A percentile compares a stretch with the other conserved stretches of the same genome.
phyloP scores from a whole-genome alignment of 2,329 filamentous ascomycete genomes.

The Colletotrichum cuscutae region DNA sequence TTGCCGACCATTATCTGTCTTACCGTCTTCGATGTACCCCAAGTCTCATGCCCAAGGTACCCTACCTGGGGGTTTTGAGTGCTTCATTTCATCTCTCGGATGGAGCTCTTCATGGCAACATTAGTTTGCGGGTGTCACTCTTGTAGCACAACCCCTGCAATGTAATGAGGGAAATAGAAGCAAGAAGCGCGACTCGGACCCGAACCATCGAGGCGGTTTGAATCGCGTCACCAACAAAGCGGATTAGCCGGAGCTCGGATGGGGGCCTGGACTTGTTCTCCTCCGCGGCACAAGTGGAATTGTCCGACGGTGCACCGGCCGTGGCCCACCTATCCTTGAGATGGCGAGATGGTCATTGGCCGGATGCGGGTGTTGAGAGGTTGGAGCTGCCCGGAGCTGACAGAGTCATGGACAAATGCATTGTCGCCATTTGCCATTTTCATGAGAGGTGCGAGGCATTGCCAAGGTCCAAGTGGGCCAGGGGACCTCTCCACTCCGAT shows the following conservation, averaged over 20 bases:
- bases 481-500: not conserved
- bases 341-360: not conserved
- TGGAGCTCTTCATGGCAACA: slow-evolving; percentile 1
- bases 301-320: not conserved
- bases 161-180: slow-evolving; percentile 4
- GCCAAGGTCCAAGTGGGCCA: slow-evolving; percentile 11
- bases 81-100: not conserved
- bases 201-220: slow-evolving; percentile 19
- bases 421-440: slow-evolving; percentile 1
- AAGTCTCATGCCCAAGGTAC: not conserved
- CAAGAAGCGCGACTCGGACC: slow-evolving; percentile 4
- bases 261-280: slow-evolving; percentile 13
- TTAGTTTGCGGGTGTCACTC: not conserved
- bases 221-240: slow-evolving; percentile 18
- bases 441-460: slow-evolving; percentile 5
- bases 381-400: not conserved
- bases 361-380: not conserved
- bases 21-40: not conserved
- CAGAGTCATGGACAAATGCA: slow-evolving; percentile 6
- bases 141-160: not conserved
- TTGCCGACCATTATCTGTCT: not conserved
- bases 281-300: slow-evolving; percentile 17
- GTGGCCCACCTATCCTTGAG: not conserved
- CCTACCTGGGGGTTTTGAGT: not conserved
- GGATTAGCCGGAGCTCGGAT: slow-evolving; percentile 3